Evolutionary conservation across 495 filamentous ascomycete species (phyloP), one percentile per base, ranked within the genome.

Genomic region (Astrothelium subdiscretum): DNA sequence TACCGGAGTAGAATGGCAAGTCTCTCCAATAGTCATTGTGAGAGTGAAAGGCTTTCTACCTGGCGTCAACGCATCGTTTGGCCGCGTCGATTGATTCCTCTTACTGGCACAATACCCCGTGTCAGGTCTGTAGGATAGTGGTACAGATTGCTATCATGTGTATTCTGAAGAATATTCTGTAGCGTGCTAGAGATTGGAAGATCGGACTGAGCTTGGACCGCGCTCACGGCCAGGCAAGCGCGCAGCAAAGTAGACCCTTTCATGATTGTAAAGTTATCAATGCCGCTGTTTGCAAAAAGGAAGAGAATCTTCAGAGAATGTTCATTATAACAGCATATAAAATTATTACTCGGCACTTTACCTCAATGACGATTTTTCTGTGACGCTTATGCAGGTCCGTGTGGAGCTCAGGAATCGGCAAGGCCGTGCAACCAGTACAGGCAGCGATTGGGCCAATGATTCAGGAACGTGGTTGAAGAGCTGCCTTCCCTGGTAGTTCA

Each of bases 21-120:
- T 73, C 72, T 26, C 74, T 67, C 74, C 74, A 77, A 63, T 77
- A 76, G 64, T 75, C 73, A 58, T 75, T 74, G 65, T 76, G 73
- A 38, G 66, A 68, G 58, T 74, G 72, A 31, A 76, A 66, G 3
- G 69, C 58, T 71, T 76, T 76, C 71, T 72, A 43, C 1, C n/a
- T 32, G 52, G 27, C 29, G 32, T 60, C 0, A 48, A 60, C 24
- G 20, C 26, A 29, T 40, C 11, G 31, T 8, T 20, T 29, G 54
- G 31, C 2, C 12, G 22, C 1, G 60, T 22, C 15, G 32, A 43
- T 24, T 4, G 48, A 24, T 13, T 3, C 11, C 24, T 27, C 65
- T 27, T 66, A 71, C 69, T 6, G 73, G 72, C 35, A 74, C 51
- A 32, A 76, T 76, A 0, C 69, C 71, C n/a, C 72, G 61, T 3